Percentiles rank a stretch among this genome's conserved stretches.
These are phyloP conservation scores for Gracilaria domingensis DNA, from an alignment of 23 red algal species.

Conservation along the genomic window DNA sequence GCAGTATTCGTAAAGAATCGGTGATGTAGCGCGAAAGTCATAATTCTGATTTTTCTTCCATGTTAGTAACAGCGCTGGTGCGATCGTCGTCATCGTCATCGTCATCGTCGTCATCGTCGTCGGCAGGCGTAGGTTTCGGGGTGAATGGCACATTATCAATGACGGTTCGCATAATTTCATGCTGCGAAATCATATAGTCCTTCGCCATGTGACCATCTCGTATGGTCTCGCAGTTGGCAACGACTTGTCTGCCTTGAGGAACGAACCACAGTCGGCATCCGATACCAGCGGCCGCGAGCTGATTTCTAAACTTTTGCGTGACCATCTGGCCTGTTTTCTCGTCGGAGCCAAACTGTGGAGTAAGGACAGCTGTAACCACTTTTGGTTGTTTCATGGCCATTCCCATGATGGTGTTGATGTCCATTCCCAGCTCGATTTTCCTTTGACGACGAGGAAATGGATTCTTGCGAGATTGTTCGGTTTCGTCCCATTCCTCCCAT, in stretches of 20 bases:
- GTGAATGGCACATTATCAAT: conserved; percentile 72
- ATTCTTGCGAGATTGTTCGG: conserved; percentile 45
- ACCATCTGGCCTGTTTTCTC: conserved; percentile 49
- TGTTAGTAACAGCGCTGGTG: background rate
- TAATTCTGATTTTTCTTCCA: conserved; percentile 38
- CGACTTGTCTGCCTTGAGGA: conserved; percentile 46
- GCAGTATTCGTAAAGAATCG: background rate
- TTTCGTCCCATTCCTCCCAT: conserved; percentile 78
- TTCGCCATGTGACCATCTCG: conserved; percentile 76
- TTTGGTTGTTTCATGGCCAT: conserved; percentile 80
- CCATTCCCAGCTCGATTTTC: conserved; percentile 67
- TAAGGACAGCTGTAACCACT: conserved; percentile 56
- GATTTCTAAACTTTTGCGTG: conserved; percentile 67
- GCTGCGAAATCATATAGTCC: conserved; percentile 62
- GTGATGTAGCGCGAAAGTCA: background rate
- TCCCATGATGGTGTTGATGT: conserved; percentile 72
- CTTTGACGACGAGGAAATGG: conserved; percentile 67
- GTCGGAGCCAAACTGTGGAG: conserved; percentile 37
- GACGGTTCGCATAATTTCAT: conserved; percentile 66
- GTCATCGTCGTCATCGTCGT: conserved; percentile 71
- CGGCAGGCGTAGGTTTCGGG: conserved; percentile 29
- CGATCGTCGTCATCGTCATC: conserved; percentile 58
- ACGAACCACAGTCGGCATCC: conserved; percentile 71
- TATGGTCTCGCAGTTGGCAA: conserved; percentile 76
- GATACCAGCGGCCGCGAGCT: conserved; percentile 56